phyloP scores from a whole-genome alignment of 805 yeast species.

The Candida sanyiensis region DNA sequence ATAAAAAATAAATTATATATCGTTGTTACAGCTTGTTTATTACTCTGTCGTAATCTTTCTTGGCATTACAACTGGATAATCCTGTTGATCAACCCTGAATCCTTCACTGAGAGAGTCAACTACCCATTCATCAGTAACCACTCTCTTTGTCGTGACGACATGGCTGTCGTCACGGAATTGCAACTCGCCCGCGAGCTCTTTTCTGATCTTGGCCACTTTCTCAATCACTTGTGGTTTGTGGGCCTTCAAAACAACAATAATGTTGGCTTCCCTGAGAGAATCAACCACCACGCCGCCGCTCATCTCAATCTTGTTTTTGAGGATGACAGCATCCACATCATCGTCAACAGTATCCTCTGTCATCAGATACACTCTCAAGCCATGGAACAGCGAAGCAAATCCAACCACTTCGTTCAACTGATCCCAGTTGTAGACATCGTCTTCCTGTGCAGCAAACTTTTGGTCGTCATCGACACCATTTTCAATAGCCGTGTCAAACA shows the following conservation, averaged over 20 bases:
- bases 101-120: slow-evolving; percentile 28
- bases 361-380: slow-evolving; percentile 30
- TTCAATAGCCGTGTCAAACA: slow-evolving; percentile 3
- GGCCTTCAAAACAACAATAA: slow-evolving; percentile 34
- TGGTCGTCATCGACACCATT: background rate
- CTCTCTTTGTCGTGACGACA: slow-evolving; percentile 5
- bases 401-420: slow-evolving; percentile 8
- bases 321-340: slow-evolving; percentile 10
- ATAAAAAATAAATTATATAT: background rate
- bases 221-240: slow-evolving; percentile 3
- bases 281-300: slow-evolving; percentile 41
- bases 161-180: background rate
- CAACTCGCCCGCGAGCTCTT: slow-evolving; percentile 7
- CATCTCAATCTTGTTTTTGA: slow-evolving; percentile 27
- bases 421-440: slow-evolving; percentile 11
- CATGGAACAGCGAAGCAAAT: slow-evolving; percentile 30
- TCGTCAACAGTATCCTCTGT: slow-evolving; percentile 10
- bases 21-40: too few relatives aligned
- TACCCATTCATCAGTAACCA: slow-evolving; percentile 30
- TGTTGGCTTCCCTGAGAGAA: slow-evolving; percentile 28
- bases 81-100: slow-evolving; percentile 29
- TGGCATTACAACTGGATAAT: slow-evolving; percentile 17
- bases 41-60: background rate
- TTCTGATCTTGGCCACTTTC: slow-evolving; percentile 10
- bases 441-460: slow-evolving; percentile 7